phyloP scores from a whole-genome alignment of 164 flowering plant species.

The Kalanchoe fedtschenkoi region DNA sequence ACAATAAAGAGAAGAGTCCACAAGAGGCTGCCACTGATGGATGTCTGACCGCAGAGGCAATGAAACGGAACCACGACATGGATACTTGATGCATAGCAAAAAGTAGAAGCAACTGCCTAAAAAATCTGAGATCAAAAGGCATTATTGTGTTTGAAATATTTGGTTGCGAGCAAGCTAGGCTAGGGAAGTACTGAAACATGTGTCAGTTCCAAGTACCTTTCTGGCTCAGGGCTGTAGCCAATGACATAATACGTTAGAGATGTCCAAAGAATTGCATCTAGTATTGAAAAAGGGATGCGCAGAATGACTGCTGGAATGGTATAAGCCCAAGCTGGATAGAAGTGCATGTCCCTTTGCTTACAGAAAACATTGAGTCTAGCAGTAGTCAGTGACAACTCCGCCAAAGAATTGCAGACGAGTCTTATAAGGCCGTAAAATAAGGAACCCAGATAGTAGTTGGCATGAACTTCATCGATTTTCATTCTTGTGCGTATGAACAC shows the following conservation, averaged over 20 bases:
- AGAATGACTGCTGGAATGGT: conserved; percentile 23
- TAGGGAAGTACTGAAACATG: not conserved
- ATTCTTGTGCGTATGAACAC: conserved; percentile 20
- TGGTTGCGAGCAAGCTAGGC: too few relatives aligned
- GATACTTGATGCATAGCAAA: conserved; percentile 21
- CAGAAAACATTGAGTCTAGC: conserved; percentile 20
- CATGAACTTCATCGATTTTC: conserved; percentile 14
- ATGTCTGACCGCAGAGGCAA: conserved; percentile 15
- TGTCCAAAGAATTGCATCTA: conserved; percentile 29
- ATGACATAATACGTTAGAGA: conserved; percentile 25
- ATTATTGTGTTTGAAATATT: not conserved
- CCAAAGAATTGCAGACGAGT: conserved; percentile 14
- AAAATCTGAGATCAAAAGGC: conserved; percentile 17
- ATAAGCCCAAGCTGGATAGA: conserved; percentile 30
- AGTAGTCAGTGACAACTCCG: conserved; percentile 22
- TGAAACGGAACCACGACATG: conserved; percentile 16
- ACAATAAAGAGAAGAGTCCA: conserved; percentile 9
- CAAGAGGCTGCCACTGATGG: conserved; percentile 13
- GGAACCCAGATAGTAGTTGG: conserved; percentile 20
- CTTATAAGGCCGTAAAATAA: conserved; percentile 17
- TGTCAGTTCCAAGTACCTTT: conserved; percentile 9
- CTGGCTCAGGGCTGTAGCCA: conserved; percentile 24
- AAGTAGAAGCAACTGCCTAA: conserved; percentile 19
- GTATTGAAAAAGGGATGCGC: conserved; percentile 23
- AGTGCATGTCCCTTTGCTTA: conserved; percentile 24